These are phyloP conservation scores for Aspergillus oerlinghausenensis DNA, from an alignment of 2,329 filamentous ascomycete genomes.

Conservation along the genomic window DNA sequence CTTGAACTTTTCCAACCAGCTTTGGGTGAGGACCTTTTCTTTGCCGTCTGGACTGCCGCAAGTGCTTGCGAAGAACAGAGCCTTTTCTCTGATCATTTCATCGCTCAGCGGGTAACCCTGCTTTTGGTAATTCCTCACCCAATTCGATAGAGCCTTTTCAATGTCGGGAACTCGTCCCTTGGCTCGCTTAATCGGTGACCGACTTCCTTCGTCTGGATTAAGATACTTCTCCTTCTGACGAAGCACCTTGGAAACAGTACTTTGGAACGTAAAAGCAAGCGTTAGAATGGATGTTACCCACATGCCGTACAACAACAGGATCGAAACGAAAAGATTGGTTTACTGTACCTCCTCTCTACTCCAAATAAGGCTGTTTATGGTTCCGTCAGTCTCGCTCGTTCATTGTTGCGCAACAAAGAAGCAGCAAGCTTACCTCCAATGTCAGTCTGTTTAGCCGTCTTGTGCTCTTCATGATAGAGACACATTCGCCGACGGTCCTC, in stretches of 20 bases:
- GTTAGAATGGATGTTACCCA: constrained; percentile 9
- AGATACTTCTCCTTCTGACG: constrained; percentile 94
- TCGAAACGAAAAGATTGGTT: constrained; percentile 2
- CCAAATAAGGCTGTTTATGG: constrained; percentile 69
- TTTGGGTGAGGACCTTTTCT: constrained; percentile 64
- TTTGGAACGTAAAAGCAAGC: constrained; percentile 37
- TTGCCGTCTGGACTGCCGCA: constrained; percentile 68
- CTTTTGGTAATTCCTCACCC: constrained; percentile 75
- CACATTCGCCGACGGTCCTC: constrained; percentile 91
- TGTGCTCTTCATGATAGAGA: constrained; percentile 84
- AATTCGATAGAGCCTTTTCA: constrained; percentile 82
- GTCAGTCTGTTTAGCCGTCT: constrained; percentile 87
- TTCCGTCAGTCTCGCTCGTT: constrained; percentile 14
- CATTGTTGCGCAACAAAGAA: background rate
- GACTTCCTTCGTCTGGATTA: constrained; percentile 70
- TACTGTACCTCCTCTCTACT: constrained; percentile 84
- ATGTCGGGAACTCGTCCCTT: constrained; percentile 89
- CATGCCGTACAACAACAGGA: constrained; percentile 4
- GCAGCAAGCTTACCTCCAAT: constrained; percentile 66
- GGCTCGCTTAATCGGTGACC: constrained; percentile 72
- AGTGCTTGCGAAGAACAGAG: constrained; percentile 71
- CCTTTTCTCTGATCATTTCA: constrained; percentile 79
- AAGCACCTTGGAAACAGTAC: constrained; percentile 97
- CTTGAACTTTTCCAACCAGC: constrained; percentile 95
- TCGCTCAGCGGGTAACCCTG: constrained; percentile 71